phyloP scores from a whole-genome alignment of 352 stramenopile species.

The Blastocystis sp. region DNA sequence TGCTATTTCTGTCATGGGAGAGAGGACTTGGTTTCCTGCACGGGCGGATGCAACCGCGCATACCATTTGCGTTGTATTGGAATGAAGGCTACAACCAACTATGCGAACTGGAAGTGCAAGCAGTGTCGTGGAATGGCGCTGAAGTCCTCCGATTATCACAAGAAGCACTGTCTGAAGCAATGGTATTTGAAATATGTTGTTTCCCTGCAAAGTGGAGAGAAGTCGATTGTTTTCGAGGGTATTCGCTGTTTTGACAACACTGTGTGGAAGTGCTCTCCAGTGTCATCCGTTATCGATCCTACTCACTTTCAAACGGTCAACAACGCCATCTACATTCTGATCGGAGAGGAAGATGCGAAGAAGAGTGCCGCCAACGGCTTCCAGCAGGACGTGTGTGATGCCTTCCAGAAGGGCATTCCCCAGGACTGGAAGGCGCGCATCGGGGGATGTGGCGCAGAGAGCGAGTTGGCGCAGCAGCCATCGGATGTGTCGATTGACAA shows the following conservation, averaged over 20 bases:
- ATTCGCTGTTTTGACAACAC: not conserved
- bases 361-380: constrained; percentile 4
- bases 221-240: constrained; percentile 4
- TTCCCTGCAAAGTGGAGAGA: not conserved
- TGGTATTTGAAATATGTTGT: constrained; percentile 6
- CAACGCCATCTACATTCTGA: not conserved
- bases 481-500: not conserved
- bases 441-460: not conserved
- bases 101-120: constrained; percentile 25
- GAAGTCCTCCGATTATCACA: constrained; percentile 1
- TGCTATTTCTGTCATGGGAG: constrained; percentile 49
- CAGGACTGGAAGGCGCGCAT: constrained; percentile 3
- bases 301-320: constrained; percentile 7
- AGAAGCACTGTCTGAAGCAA: constrained; percentile 16
- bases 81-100: not conserved
- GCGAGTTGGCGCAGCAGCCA: too few species aligned
- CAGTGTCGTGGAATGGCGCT: not conserved
- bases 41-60: not conserved
- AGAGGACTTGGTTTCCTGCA: constrained; percentile 6
- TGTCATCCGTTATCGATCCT: not conserved
- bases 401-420: not conserved
- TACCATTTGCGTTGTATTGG: constrained; percentile 29
- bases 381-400: not conserved
- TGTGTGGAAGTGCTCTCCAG: constrained; percentile 4
- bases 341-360: not conserved